A percentile compares a stretch with the other conserved stretches of the same genome.
Conservation (phyloP, 2,329 filamentous ascomycete species). For the Colletotrichum noveboracense region DNA sequence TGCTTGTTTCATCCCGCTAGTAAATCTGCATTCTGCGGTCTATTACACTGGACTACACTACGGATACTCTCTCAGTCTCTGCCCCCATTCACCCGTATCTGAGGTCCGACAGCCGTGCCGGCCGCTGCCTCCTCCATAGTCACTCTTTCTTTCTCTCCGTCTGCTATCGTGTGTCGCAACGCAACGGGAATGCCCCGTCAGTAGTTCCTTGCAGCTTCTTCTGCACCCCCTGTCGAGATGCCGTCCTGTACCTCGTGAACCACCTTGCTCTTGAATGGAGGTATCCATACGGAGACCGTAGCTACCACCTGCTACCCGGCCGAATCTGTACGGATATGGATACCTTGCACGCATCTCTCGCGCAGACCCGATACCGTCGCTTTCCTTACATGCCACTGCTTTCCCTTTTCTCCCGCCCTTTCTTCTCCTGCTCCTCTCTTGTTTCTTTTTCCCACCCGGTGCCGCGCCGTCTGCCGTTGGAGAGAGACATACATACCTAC, state of each 20-base stretch:
- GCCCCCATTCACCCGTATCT: background rate
- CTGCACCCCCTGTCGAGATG: background rate
- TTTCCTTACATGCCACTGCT: conserved; percentile 14
- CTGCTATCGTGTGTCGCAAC: background rate
- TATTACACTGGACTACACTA: background rate
- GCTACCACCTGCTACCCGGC: background rate
- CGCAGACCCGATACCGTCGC: background rate
- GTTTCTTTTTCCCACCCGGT: background rate
- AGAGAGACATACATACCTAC: background rate
- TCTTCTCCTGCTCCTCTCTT: background rate
- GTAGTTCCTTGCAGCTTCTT: background rate
- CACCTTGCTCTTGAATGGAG: background rate
- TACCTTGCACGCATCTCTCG: background rate
- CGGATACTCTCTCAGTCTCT: background rate
- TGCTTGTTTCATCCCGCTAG: conserved; percentile 19
- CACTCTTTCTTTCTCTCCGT: background rate
- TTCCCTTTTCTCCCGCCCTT: conserved; percentile 15
- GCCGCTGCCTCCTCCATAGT: background rate
- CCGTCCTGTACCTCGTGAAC: background rate
- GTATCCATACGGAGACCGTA: background rate
- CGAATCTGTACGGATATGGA: background rate
- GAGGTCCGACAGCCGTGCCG: background rate
- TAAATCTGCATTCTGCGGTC: background rate
- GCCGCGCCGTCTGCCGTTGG: background rate
- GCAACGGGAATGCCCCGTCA: background rate